Conservation (phyloP, 2,329 filamentous ascomycete species). For the Xylariaceae sp. region DNA sequence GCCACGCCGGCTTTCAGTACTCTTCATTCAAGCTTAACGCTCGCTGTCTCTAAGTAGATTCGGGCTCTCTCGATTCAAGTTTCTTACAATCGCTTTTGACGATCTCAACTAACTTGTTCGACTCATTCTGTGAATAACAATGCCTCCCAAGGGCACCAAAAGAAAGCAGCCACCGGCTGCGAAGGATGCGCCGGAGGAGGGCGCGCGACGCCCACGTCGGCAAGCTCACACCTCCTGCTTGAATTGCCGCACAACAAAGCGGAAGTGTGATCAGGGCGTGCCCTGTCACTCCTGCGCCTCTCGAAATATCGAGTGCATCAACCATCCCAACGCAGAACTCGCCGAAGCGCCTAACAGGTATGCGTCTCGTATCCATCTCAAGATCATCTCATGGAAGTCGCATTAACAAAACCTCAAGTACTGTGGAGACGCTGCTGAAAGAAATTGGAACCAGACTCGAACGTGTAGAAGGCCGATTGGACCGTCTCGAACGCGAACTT, state of each 20-base stretch:
- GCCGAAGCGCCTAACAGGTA: slow-evolving; percentile 6
- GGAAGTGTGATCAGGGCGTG: slow-evolving; percentile 30
- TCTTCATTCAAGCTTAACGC: no score
- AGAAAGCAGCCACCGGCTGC: slow-evolving; percentile 10
- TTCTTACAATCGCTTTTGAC: no score
- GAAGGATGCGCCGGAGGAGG: no score
- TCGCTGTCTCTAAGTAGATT: no score
- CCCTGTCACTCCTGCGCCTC: slow-evolving; percentile 30
- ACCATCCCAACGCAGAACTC: slow-evolving; percentile 1
- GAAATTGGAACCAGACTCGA: no score
- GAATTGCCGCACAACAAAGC: slow-evolving; percentile 32
- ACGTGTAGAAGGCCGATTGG: slow-evolving; percentile 14
- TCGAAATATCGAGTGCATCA: slow-evolving; percentile 26
- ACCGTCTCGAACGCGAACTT: slow-evolving; percentile 28
- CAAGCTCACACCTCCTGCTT: slow-evolving; percentile 32
- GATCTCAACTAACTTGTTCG: no score
- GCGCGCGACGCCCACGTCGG: slow-evolving; percentile 12
- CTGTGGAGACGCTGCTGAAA: neutral
- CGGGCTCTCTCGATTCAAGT: no score
- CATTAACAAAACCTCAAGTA: slow-evolving; percentile 5
- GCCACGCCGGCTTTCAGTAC: no score
- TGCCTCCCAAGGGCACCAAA: slow-evolving; percentile 12
- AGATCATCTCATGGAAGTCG: neutral
- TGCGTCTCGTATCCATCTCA: neutral
- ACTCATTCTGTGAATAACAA: neutral